phyloP scores from a whole-genome alignment of 352 stramenopile species.

The Hyaloperonospora brassicae region DNA sequence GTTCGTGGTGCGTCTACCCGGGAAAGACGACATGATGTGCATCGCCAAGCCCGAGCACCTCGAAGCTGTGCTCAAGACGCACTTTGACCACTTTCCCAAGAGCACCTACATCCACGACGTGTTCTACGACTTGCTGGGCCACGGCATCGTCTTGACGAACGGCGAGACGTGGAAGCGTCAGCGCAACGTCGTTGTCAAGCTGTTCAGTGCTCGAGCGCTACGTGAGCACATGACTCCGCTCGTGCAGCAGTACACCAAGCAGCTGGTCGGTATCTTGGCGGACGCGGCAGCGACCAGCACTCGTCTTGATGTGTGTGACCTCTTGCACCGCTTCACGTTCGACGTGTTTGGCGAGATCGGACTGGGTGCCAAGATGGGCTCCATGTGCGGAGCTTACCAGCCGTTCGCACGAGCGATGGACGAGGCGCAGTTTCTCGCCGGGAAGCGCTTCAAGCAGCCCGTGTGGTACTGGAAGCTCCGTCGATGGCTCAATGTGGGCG shows the following conservation, averaged over 20 bases:
- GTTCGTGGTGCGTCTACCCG: constrained; percentile 31
- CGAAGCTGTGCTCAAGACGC: constrained; percentile 47
- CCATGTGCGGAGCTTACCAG: constrained; percentile 27
- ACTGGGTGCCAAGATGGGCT: constrained; percentile 28
- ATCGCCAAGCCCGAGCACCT: constrained; percentile 40
- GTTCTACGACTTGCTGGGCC: constrained; percentile 33
- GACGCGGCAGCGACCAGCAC: constrained; percentile 6
- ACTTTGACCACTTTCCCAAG: constrained; percentile 43
- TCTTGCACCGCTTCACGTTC: constrained; percentile 38
- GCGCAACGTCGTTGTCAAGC: constrained; percentile 28
- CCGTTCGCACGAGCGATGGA: constrained; percentile 33
- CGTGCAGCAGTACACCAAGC: constrained; percentile 29
- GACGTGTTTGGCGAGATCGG: constrained; percentile 42
- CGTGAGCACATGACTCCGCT: constrained; percentile 33
- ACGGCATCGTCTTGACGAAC: constrained; percentile 41
- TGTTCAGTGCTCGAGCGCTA: constrained; percentile 36
- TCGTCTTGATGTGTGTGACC: constrained; percentile 24
- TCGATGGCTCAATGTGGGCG: constrained; percentile 36
- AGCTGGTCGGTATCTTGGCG: constrained; percentile 18
- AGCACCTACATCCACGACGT: constrained; percentile 35
- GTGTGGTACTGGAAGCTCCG: constrained; percentile 36
- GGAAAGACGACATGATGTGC: constrained; percentile 35
- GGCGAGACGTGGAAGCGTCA: constrained; percentile 34
- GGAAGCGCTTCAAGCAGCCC: constrained; percentile 30
- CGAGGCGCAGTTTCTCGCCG: constrained; percentile 17